phyloP scores from a whole-genome alignment of 495 filamentous ascomycete genomes.

The Hypoxylon fuscum region DNA sequence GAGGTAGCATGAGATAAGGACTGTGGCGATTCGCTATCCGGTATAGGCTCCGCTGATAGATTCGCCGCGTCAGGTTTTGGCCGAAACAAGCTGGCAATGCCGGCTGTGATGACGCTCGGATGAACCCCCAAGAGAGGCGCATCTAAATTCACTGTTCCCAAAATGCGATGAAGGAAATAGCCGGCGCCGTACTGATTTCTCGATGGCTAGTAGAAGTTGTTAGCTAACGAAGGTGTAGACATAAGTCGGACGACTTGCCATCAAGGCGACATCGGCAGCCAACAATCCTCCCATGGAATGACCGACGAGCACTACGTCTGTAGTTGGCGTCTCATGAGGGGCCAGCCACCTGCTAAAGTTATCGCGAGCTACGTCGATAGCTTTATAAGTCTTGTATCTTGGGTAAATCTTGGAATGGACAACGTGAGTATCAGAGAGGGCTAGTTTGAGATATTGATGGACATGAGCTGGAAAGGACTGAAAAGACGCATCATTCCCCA shows the following conservation, averaged over 20 bases:
- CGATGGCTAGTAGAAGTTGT: slow-evolving; percentile 32
- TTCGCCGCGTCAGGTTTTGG: slow-evolving; percentile 57
- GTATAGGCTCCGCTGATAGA: slow-evolving; percentile 24
- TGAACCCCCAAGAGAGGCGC: slow-evolving; percentile 89
- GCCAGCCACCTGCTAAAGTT: slow-evolving; percentile 86
- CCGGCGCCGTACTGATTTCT: slow-evolving; percentile 29
- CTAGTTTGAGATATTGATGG: slow-evolving; percentile 76
- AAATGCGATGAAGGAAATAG: slow-evolving; percentile 75
- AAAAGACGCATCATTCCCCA: slow-evolving; percentile 90
- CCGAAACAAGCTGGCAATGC: slow-evolving; percentile 79
- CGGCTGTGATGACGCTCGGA: slow-evolving; percentile 82
- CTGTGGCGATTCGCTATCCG: slow-evolving; percentile 16
- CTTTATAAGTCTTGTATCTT: slow-evolving; percentile 82
- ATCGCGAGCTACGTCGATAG: slow-evolving; percentile 75
- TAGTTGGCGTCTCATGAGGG: slow-evolving; percentile 75
- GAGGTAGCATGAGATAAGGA: slow-evolving; percentile 37
- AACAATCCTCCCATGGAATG: slow-evolving; percentile 93
- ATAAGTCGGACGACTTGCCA: slow-evolving; percentile 52
- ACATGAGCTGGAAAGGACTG: slow-evolving; percentile 87
- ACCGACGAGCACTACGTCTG: slow-evolving; percentile 85
- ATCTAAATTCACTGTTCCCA: slow-evolving; percentile 87
- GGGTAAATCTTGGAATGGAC: slow-evolving; percentile 94
- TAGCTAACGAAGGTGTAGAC: slow-evolving; percentile 23
- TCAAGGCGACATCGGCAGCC: slow-evolving; percentile 78
- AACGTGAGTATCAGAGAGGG: slow-evolving; percentile 74